Evolutionary conservation across 495 filamentous ascomycete species (phyloP), one percentile per base, ranked within the genome.

Genomic region (Podospora pseudocomata): DNA sequence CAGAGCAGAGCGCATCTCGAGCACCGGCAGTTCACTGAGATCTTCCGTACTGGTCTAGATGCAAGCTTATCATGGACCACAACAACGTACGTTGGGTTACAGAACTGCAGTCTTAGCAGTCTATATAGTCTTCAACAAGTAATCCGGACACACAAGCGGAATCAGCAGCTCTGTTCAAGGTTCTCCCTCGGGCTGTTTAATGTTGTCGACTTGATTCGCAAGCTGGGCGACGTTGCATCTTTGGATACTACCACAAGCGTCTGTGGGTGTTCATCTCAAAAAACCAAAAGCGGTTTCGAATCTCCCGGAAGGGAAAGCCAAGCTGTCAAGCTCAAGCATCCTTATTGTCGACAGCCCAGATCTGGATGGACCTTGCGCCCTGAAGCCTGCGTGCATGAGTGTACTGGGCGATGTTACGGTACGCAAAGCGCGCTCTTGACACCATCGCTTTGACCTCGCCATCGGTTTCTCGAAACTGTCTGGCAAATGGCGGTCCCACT

Each of bases 381-480:
- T 70, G 65, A 65, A 49, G 53, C 54, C 23, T n/a, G 55, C 60
- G 54, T 70, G 65, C 69, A 70, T 65, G 65, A 63, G 57, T 62
- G 49, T 11, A 13, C 9, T 49, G 39, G 39, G 39, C 63, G 60
- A 54, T 60, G 54, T 49, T 28, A 3, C 13, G 20, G 61, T 20
- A 18, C 32, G 32, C 28, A 30, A 20, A 61, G 16, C 26, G 13
- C 39, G 15, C 15, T 49, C 39, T 49, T 18, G 39, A 49, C 39
- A 49, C 56, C 39, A 39, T 61, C 26, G 69, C 62, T 65, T 65
- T 57, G 61, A 54, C 65, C 34, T 61, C 55, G n/a, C 59, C 32
- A 3, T 30, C 32, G 15, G 56, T 18, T 20, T 20, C n/a, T 58
- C 56, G 56, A 58, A 49, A 49, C 13, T 13, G 9, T 49, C 39